Conservation (phyloP, 208 protist genomes). For the Trypanosoma conorhini region DNA sequence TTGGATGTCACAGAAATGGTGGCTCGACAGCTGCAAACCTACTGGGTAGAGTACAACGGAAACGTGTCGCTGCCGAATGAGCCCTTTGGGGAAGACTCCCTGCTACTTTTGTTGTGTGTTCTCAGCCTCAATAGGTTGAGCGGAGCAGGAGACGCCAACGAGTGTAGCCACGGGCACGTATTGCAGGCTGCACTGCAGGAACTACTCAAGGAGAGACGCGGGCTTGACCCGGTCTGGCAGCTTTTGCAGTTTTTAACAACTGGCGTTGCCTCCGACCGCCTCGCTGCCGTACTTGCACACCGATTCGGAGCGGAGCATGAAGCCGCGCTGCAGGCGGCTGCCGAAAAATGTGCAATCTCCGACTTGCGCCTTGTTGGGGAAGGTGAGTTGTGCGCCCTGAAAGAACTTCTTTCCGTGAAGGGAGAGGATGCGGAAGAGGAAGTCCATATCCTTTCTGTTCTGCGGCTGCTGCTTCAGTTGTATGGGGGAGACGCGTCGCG, state of each 20-base stretch:
- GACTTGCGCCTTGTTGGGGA: neutral
- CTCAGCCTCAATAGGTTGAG: conserved; percentile 25
- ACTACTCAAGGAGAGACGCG: conserved; percentile 2
- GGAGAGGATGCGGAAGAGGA: neutral
- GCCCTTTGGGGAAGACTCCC: conserved; percentile 56
- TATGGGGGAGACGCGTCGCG: conserved; percentile 11
- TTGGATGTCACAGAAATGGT: conserved; percentile 15
- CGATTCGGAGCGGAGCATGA: conserved; percentile 18
- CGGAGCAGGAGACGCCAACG: neutral
- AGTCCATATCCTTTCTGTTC: neutral
- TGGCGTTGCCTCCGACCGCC: conserved; percentile 1
- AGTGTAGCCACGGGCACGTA: neutral
- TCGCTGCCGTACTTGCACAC: conserved; percentile 12
- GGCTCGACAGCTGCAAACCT: conserved; percentile 12
- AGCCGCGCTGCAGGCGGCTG: neutral
- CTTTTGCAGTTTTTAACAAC: conserved; percentile 13
- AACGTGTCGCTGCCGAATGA: neutral
- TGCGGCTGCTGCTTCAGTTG: conserved; percentile 18
- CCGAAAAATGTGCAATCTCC: neutral
- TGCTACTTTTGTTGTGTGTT: conserved; percentile 43
- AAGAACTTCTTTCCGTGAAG: neutral
- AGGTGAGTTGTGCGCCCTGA: neutral
- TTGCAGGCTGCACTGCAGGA: conserved; percentile 1
- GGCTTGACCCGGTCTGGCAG: conserved; percentile 19
- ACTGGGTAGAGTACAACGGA: conserved; percentile 10